A percentile compares a stretch with the other conserved stretches of the same genome.
Conservation (phyloP, 306 rosid species). For the Casuarina cunninghamiana region DNA sequence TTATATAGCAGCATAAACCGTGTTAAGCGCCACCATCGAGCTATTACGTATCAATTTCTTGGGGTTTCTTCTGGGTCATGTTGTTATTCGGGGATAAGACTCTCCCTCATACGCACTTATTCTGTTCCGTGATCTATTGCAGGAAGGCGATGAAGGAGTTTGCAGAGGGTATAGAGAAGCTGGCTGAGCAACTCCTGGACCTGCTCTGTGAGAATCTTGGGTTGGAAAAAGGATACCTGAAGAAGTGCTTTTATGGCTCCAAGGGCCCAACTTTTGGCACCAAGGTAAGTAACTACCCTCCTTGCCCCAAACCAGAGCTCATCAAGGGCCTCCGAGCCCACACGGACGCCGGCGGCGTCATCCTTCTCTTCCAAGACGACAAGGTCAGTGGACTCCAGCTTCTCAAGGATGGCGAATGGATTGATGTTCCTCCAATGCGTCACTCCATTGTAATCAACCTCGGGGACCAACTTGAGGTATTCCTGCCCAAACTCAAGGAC, state of each 20-base stretch:
- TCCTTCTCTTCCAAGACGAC: conserved; percentile 90
- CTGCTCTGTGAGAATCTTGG: conserved; percentile 89
- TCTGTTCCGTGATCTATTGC: conserved; percentile 8
- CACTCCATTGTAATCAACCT: conserved; percentile 96
- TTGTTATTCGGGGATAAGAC: too few relatives aligned
- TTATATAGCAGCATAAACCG: background rate
- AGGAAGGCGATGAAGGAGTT: conserved; percentile 81
- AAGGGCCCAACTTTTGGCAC: conserved; percentile 93
- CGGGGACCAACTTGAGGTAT: conserved; percentile 98
- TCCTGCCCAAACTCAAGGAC: background rate
- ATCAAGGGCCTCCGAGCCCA: conserved; percentile 94
- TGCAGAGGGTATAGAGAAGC: conserved; percentile 59
- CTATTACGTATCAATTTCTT: background rate
- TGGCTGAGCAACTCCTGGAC: conserved; percentile 79
- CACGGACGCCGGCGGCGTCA: conserved; percentile 97
- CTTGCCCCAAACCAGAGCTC: conserved; percentile 91
- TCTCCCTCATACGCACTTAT: background rate
- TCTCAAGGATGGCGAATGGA: conserved; percentile 83
- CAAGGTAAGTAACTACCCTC: conserved; percentile 93
- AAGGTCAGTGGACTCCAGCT: conserved; percentile 97
- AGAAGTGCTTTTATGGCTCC: conserved; percentile 70
- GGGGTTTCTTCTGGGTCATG: background rate
- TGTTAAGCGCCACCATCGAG: background rate
- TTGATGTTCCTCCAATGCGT: conserved; percentile 91
- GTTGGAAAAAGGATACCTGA: conserved; percentile 82